Evolutionary conservation across 768 basidiomycete genomes (phyloP).

Genomic region (Hygrocybe punicea): DNA sequence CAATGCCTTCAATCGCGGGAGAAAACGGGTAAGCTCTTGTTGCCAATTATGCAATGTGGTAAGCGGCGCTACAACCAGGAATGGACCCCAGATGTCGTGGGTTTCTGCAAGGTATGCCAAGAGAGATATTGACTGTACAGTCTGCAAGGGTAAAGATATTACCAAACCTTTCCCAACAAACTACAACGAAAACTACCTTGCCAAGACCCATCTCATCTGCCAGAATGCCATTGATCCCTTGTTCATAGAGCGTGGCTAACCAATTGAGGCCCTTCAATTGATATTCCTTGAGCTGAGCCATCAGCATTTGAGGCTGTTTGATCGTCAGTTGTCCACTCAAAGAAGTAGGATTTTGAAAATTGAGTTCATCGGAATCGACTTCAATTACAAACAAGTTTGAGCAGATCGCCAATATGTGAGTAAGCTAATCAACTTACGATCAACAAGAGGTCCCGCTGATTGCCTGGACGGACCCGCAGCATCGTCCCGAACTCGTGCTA

Average conservation of each 20-base stretch:
- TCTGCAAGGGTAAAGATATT: constrained; percentile 44
- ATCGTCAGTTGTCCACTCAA: constrained; percentile 80
- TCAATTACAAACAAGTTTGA: constrained; percentile 6
- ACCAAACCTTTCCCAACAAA: neutral
- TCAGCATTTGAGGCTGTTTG: constrained; percentile 91
- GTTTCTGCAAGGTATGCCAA: constrained; percentile 94
- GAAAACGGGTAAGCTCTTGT: constrained; percentile 94
- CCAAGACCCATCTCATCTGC: constrained; percentile 99
- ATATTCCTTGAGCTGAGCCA: constrained; percentile 96
- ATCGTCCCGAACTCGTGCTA: constrained; percentile 44
- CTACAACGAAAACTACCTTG: constrained; percentile 47
- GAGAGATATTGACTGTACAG: constrained; percentile 96
- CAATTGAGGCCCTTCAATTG: constrained; percentile 97
- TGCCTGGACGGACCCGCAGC: constrained; percentile 37
- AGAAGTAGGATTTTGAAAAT: constrained; percentile 98
- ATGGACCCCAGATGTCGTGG: constrained; percentile 99
- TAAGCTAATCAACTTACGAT: constrained; percentile 49
- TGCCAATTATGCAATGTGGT: constrained; percentile 99
- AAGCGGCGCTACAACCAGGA: constrained; percentile 94
- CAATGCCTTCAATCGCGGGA: constrained; percentile 87
- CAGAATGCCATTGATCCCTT: constrained; percentile 98
- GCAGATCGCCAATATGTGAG: neutral
- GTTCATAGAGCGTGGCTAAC: constrained; percentile 96
- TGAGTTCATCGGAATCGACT: constrained; percentile 96
- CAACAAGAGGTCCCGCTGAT: constrained; percentile 54